Percentiles rank a stretch among this genome's conserved stretches.
These are phyloP conservation scores for Bothriochloa decipiens DNA, from an alignment of 176 grass and related monocot species.

Conservation along the genomic window DNA sequence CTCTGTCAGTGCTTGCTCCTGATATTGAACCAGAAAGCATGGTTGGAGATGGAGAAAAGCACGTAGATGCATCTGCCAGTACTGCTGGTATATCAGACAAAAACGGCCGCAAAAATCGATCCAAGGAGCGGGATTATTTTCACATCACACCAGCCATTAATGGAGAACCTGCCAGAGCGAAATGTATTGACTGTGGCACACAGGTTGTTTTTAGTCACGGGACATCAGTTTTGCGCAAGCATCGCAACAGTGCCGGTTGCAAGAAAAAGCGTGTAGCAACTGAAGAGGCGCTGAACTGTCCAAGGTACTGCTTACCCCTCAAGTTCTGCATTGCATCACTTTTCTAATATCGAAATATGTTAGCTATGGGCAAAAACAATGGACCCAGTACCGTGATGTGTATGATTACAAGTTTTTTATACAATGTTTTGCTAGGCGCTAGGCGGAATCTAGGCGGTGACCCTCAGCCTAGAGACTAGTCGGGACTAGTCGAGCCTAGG, in stretches of 20 bases:
- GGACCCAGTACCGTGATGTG: no score
- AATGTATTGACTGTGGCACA: background rate
- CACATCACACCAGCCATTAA: background rate
- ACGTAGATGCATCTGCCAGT: background rate
- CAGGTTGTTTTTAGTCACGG: background rate
- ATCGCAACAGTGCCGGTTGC: background rate
- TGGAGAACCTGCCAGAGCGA: background rate
- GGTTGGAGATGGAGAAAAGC: background rate
- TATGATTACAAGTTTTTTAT: background rate
- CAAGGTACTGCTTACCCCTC: background rate
- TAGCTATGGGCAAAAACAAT: no score
- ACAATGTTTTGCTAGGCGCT: no score
- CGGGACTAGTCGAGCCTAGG: no score
- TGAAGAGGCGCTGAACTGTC: background rate
- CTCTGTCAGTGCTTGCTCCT: background rate
- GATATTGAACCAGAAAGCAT: background rate
- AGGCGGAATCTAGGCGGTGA: no score
- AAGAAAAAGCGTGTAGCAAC: background rate
- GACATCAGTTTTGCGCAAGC: constrained; percentile 20
- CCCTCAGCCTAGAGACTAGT: no score
- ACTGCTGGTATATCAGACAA: background rate
- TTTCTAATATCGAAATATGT: no score
- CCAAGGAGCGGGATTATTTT: background rate
- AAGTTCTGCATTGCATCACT: background rate
- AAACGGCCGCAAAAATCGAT: background rate